Evolutionary conservation across 2,329 filamentous ascomycete species (phyloP).

Genomic region (Whalleya microplaca): DNA sequence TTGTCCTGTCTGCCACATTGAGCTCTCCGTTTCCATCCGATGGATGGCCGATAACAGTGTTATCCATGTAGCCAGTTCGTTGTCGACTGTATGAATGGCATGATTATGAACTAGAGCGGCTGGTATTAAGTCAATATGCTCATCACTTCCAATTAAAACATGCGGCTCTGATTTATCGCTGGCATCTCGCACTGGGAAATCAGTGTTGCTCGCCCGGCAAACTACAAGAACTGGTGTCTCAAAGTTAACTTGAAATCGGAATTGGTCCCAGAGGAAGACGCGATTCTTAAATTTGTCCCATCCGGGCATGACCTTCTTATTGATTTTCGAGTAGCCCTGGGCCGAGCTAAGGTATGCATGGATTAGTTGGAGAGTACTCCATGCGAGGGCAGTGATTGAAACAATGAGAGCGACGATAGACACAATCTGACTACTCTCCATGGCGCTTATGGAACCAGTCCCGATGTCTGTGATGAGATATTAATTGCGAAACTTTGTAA

Average conservation of each 20-base stretch:
- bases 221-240: constrained; percentile 30
- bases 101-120: constrained; percentile 4
- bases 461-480: too few species aligned
- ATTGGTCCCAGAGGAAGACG: constrained; percentile 20
- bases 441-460: too few species aligned
- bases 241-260: constrained; percentile 31
- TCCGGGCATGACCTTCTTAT: constrained; percentile 25
- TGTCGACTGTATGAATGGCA: constrained; percentile 33
- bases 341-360: constrained; percentile 26
- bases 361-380: constrained; percentile 19
- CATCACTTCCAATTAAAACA: too few species aligned
- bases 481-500: too few species aligned
- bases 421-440: neutral
- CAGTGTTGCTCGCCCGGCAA: constrained; percentile 19
- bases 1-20: constrained; percentile 29
- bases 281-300: constrained; percentile 24
- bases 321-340: constrained; percentile 16
- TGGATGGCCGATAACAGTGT: constrained; percentile 38
- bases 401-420: constrained; percentile 26
- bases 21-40: constrained; percentile 35
- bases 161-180: too few species aligned
- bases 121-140: too few species aligned
- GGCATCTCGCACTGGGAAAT: neutral
- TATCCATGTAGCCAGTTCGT: constrained; percentile 43
- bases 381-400: constrained; percentile 21